Percentiles rank a stretch among this genome's conserved stretches.
Conservation (phyloP, 2,329 filamentous ascomycete genomes). For the Hypoxylon sp. region DNA sequence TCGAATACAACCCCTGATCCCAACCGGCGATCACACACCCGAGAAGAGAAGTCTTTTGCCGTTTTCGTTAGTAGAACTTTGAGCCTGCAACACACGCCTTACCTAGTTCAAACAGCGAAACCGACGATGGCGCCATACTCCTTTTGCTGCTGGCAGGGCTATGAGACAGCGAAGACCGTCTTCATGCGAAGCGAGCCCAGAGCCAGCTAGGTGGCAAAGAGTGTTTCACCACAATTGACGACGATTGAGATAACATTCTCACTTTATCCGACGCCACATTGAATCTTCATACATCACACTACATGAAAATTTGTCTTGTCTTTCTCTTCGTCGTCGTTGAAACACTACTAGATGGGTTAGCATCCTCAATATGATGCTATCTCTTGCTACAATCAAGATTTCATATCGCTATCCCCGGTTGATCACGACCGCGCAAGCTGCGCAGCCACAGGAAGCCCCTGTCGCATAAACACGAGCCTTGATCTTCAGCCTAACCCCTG, state of each 20-base stretch:
- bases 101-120: slow-evolving; percentile 34
- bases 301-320: slow-evolving; percentile 3
- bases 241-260: slow-evolving; percentile 17
- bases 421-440: slow-evolving; percentile 17
- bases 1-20: slow-evolving; percentile 40
- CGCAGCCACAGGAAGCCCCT: slow-evolving; percentile 32
- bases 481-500: slow-evolving; percentile 39
- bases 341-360: slow-evolving; percentile 8
- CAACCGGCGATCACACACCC: slow-evolving; percentile 50
- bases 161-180: slow-evolving; percentile 33
- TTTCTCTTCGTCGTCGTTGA: slow-evolving; percentile 10
- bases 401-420: slow-evolving; percentile 16
- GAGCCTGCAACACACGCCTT: slow-evolving; percentile 24
- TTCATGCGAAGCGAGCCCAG: slow-evolving; percentile 35
- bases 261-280: slow-evolving; percentile 11
- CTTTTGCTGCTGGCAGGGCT: slow-evolving; percentile 38
- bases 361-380: not conserved
- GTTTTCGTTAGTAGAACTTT: slow-evolving; percentile 27
- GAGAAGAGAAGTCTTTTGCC: slow-evolving; percentile 35
- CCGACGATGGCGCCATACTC: slow-evolving; percentile 34
- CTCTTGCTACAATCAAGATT: slow-evolving; percentile 23
- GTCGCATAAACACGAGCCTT: slow-evolving; percentile 43
- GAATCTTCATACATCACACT: slow-evolving; percentile 7
- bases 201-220: slow-evolving; percentile 20
- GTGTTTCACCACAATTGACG: slow-evolving; percentile 41